A percentile compares a stretch with the other conserved stretches of the same genome.
phyloP scores from a whole-genome alignment of 805 yeast genomes.

The Saturnispora gosingensis region DNA sequence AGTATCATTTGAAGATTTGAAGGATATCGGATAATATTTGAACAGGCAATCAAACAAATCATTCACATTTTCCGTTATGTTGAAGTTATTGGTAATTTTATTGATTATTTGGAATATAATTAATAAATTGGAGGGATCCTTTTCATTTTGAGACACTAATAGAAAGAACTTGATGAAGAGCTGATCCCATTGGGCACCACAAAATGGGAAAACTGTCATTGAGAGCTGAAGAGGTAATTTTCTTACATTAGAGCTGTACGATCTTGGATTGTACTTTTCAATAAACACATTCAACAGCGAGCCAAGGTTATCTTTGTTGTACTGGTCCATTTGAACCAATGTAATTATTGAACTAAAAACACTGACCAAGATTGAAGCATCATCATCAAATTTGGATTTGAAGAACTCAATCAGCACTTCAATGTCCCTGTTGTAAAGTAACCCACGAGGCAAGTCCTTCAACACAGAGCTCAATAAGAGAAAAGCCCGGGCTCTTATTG shows the following conservation, averaged over 20 bases:
- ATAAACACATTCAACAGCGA: conserved; percentile 30
- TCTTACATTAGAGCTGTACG: conserved; percentile 54
- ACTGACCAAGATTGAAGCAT: conserved; percentile 36
- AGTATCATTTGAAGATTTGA: conserved; percentile 89
- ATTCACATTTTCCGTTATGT: conserved; percentile 37
- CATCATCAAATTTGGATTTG: conserved; percentile 59
- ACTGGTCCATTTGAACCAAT: conserved; percentile 43
- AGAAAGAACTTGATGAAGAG: conserved; percentile 48
- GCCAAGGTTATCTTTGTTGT: conserved; percentile 29
- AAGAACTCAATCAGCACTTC: conserved; percentile 48
- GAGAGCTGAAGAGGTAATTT: conserved; percentile 38
- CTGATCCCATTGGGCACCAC: conserved; percentile 17
- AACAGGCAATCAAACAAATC: conserved; percentile 81
- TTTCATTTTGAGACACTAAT: conserved; percentile 74
- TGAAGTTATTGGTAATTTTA: conserved; percentile 34
- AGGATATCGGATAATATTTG: conserved; percentile 95
- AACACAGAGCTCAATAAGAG: conserved; percentile 34
- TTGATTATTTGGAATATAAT: conserved; percentile 53
- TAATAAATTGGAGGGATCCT: conserved; percentile 84
- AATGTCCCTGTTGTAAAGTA: conserved; percentile 36
- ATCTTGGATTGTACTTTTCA: conserved; percentile 43
- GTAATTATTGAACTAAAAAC: conserved; percentile 46
- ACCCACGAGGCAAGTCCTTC: conserved; percentile 16
- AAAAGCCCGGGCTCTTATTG: conserved; percentile 32
- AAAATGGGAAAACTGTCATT: background rate